Base-by-base conservation (phyloP, 306 rosid species). In the Lablab purpureus region DNA sequence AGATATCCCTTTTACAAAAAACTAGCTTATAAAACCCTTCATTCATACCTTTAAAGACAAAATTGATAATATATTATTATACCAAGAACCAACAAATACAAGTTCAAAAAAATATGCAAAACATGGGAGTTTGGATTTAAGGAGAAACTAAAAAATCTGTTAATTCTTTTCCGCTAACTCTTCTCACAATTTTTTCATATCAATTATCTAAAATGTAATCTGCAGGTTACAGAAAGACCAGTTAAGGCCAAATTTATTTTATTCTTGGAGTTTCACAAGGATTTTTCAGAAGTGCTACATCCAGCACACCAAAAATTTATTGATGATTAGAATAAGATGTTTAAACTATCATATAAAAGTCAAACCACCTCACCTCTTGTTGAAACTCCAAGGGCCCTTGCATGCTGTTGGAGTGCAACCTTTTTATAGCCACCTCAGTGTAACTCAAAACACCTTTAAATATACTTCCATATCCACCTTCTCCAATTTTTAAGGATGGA, bases 401-500 rank as follows among this genome's bases (percentile, higher is more conserved):
- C 80, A 77, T 73, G 77, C 88, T 84, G 75, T 83, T 58, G 30
- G 97, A 71, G 10, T 87, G 74, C 68, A 90, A 84, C 62, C 82
- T 69, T 78, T 95, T 93, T 81, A 95, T 86, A 74, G 99, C 99
- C 52, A 95, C 98, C 81, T 85, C 89, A 8, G 94, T 93, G 80
- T 90, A 91, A 51, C 94, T 92, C 83, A 95, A 52, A 71, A 77
- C 19, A 55, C 91, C 99, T 85, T 82, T 87, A 64, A 81, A 93
- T 79, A 95, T 91, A 75, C 83, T 93, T 82, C 99, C 99, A 81
- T 93, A 95, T 64, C 99, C 99, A 27, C 98, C 99, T 79, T 91
- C 96, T 81, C 99, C 99, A 4, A 95, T 89, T 92, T 90, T 91
- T 60, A 73, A 68, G 49, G 96, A 84, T 10, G 76, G 87, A 83